Evolutionary conservation across 441 rosid genomes (phyloP).

Genomic region (Mallotus repandus): DNA sequence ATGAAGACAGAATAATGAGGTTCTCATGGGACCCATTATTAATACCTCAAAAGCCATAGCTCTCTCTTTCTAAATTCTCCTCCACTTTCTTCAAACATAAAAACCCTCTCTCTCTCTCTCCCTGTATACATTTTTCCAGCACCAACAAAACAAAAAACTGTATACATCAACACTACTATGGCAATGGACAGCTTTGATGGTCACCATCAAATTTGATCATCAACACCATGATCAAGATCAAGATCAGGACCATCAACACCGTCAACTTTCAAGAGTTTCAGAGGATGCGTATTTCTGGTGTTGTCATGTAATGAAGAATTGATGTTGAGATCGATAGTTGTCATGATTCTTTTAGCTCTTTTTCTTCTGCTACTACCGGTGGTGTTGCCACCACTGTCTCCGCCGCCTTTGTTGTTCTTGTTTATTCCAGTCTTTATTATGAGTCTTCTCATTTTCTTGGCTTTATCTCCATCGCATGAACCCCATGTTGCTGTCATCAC

Average conservation of each 20-base stretch:
- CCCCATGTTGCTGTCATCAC: background rate
- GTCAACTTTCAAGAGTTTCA: background rate
- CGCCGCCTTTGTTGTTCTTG: constrained; percentile 30
- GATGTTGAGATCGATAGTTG: constrained; percentile 18
- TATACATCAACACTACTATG: too few species aligned
- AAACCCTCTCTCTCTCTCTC: background rate
- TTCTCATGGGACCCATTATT: background rate
- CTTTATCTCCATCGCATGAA: constrained; percentile 23
- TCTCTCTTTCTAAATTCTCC: background rate
- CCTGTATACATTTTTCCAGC: background rate
- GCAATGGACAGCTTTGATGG: background rate
- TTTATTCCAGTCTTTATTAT: constrained; percentile 31
- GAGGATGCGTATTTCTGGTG: background rate
- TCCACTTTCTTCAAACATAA: background rate
- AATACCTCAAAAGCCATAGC: background rate
- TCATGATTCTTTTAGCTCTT: constrained; percentile 23
- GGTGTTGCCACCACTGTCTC: constrained; percentile 38
- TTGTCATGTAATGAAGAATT: background rate
- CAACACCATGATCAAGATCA: background rate
- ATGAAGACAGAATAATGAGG: constrained; percentile 10
- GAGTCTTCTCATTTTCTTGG: constrained; percentile 35
- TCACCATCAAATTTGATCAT: background rate
- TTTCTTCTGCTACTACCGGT: constrained; percentile 32
- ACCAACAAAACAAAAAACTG: background rate
- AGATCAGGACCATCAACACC: background rate